Evolutionary conservation across 805 yeast species (phyloP).

Genomic region (Candida sithepensis): DNA sequence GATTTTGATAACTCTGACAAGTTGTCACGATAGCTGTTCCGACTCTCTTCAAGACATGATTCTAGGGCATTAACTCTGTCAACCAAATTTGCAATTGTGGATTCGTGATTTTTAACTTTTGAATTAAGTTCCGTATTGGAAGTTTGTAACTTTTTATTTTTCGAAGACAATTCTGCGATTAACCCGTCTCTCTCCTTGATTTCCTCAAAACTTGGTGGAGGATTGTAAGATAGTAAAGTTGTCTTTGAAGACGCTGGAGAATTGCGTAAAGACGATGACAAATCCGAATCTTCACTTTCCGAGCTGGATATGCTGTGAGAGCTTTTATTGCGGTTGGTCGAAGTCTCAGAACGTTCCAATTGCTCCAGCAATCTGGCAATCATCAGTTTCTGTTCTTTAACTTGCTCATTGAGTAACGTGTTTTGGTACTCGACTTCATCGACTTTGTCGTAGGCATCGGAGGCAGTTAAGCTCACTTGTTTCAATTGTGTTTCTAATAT

Average conservation of each 20-base stretch:
- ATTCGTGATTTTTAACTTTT: not conserved
- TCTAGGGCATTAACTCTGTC: conserved; percentile 16
- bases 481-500: conserved; percentile 20
- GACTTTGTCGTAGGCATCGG: conserved; percentile 24
- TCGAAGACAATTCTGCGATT: not conserved
- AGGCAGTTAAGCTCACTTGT: conserved; percentile 25
- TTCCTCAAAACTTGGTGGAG: not conserved
- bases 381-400: conserved; percentile 23
- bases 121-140: not conserved
- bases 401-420: conserved; percentile 24
- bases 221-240: not conserved
- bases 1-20: conserved; percentile 19
- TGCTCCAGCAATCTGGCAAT: conserved; percentile 22
- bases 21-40: conserved; percentile 13
- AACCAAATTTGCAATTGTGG: not conserved
- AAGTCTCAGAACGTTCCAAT: conserved; percentile 12
- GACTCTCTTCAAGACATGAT: conserved; percentile 10
- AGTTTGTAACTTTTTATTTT: not conserved
- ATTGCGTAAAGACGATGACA: not conserved
- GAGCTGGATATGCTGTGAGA: not conserved
- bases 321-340: too few relatives aligned
- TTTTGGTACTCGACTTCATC: conserved; percentile 23
- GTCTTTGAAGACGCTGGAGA: not conserved
- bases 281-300: not conserved
- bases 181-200: not conserved